These are phyloP conservation scores for Hericium erinaceus DNA, from an alignment of 768 basidiomycete genomes.

Conservation along the genomic window DNA sequence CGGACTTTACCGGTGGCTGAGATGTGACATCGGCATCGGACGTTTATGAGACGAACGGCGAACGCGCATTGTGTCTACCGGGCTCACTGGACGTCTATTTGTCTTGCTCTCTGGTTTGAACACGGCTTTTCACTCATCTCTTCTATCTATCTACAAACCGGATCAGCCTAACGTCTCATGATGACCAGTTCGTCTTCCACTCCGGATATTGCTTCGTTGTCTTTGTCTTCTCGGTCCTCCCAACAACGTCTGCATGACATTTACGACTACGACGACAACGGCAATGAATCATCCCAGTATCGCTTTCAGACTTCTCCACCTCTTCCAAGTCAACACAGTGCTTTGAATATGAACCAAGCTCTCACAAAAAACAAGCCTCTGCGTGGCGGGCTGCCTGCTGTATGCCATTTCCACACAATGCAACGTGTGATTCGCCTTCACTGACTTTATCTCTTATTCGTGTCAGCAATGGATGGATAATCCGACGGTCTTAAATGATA, in stretches of 20 bases:
- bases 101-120: too few species aligned
- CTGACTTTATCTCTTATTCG: constrained; percentile 15
- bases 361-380: constrained; percentile 68
- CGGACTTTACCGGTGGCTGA: too few species aligned
- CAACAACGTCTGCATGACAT: constrained; percentile 79
- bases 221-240: constrained; percentile 51
- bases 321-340: constrained; percentile 39
- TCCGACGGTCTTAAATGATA: constrained; percentile 40
- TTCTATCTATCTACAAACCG: constrained; percentile 2
- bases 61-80: too few species aligned
- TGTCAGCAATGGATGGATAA: constrained; percentile 82
- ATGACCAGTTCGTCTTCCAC: constrained; percentile 69
- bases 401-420: constrained; percentile 26
- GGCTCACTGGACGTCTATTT: too few species aligned
- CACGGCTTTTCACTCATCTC: not conserved
- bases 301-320: constrained; percentile 60
- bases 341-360: constrained; percentile 52
- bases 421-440: constrained; percentile 9
- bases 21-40: too few species aligned
- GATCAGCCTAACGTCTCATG: constrained; percentile 19
- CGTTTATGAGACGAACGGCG: too few species aligned
- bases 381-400: constrained; percentile 66
- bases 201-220: constrained; percentile 71
- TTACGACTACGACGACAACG: constrained; percentile 74
- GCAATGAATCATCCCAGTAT: constrained; percentile 48